Base-by-base conservation (phyloP, 1,139 yeast genomes). In the Blastobotrys elegans region DNA sequence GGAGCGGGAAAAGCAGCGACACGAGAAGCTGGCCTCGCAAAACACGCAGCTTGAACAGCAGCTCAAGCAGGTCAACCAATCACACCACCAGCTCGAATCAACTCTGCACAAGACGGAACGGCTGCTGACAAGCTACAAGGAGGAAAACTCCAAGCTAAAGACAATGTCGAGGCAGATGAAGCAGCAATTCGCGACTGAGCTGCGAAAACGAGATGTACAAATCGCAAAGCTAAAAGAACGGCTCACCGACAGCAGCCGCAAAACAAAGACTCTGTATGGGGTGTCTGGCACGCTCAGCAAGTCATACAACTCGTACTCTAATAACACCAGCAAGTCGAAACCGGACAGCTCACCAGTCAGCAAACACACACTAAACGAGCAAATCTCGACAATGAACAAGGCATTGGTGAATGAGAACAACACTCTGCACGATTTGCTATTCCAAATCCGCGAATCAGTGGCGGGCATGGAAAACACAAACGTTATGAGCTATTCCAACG, bases 151-250 rank as follows among this genome's bases (percentile, higher is more conserved):
- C 14, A 42, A 49, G 26, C 38, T 51, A 20, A 48, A 51, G 22
- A 38, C 32, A 13, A 44, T 52, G 10, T 42, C 53, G 7, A 54
- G 52, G 26, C 56, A 57, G 40, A 32, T 50, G 40, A 48, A 52
- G 18, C 48, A 42, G 27, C 62, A 58, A 46, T 57, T 53, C 48
- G 57, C 62, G 2, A 59, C 56, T 32, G 65, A 61, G 38, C 50
- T 61, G 36, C 49, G 65, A 7, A 60, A 53, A 43, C 46, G 58
- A 5, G 65, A 61, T 43, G 53, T 61, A 22, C 59, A 58, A 21
- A 47, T 59, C 20, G 52, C 56, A 29, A 37, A 52, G 34, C 48
- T 60, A 38, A 58, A 57, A 42, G 58, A 56, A 24, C 54, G 61
- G 30, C 43, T 59, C 7, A 51, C 50, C 11, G 60, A 56, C 21